Base-by-base conservation (phyloP, 352 stramenopile species). In the Lagenidium giganteum region DNA sequence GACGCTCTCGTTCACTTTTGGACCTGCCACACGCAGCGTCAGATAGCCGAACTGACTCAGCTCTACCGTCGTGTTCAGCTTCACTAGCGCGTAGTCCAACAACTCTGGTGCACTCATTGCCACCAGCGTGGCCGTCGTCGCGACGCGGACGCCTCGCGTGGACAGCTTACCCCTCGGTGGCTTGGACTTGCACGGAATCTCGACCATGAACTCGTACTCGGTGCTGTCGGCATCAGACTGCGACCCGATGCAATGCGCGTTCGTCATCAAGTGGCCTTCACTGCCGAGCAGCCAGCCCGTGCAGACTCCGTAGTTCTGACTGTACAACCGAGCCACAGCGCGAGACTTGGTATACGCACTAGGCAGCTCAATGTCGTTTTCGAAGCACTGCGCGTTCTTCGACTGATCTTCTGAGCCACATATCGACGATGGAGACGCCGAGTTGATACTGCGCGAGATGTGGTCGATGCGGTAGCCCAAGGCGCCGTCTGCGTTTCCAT, bases 11-110 rank as follows among this genome's bases (percentile, higher is more conserved):
- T 55, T 39, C 12, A 44, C 40, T 3, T 44, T 32, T 2, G 50
- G 46, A 9, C 64, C 68, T 2, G 49, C 36, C 4, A 57, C 48
- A 8, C 61, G 64, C 0, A 73, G 44, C 36, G 54, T 54, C 20
- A 81, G 47, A 42, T 61, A 65, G 2, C 62, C 62, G 29, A 61
- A 77, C 26, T 36, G 9, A 24, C 43, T 54, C 5, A 70, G 44
- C 16, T 72, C 54, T 1, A 48, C 33, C 1, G 28, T 49, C 8
- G 47, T 22, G 12, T 52, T 47, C 25, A 70, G 52, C 41, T 79
- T 76, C 22, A 82, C 42, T 7, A 82, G 44, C 20, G 69, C 47
- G 45, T 75, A 82, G 49, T 79, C 69, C 13, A 64, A 43, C 3
- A 35, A 29, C 9, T 30, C 20, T 40, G 67, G 62, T 1, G 59